Percentiles rank a stretch among this genome's conserved stretches.
These are phyloP conservation scores for Trypanosoma caninum DNA, from an alignment of 208 protist genomes.

Conservation along the genomic window DNA sequence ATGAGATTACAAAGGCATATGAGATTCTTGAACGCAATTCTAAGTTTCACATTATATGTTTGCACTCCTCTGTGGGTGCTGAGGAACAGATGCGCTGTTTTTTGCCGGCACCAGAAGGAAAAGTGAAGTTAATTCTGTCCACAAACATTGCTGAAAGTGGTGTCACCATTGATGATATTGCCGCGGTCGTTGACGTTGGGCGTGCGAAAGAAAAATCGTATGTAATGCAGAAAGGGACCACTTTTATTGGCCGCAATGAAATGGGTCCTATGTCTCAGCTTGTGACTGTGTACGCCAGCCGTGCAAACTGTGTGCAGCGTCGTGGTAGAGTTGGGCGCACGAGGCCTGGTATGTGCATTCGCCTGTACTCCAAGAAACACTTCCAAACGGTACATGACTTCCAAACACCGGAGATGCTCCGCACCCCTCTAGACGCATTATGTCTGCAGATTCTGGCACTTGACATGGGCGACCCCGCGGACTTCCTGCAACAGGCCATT, in stretches of 20 bases:
- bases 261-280: constrained; percentile 59
- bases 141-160: constrained; percentile 99
- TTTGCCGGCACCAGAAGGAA: constrained; percentile 86
- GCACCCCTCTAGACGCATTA: constrained; percentile 91
- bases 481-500: constrained; percentile 70
- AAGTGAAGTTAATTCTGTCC: constrained; percentile 96
- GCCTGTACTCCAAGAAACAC: constrained; percentile 87
- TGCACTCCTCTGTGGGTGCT: constrained; percentile 92
- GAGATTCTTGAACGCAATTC: constrained; percentile 72
- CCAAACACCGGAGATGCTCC: constrained; percentile 94
- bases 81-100: constrained; percentile 98
- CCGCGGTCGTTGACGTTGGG: constrained; percentile 96
- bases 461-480: constrained; percentile 53
- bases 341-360: constrained; percentile 91
- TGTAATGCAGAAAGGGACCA: constrained; percentile 47
- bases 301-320: constrained; percentile 92
- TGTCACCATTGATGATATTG: constrained; percentile 99
- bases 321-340: constrained; percentile 94
- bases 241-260: constrained; percentile 28
- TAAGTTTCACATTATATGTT: constrained; percentile 67
- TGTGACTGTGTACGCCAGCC: constrained; percentile 79
- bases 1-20: constrained; percentile 81
- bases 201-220: constrained; percentile 95
- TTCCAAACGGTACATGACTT: constrained; percentile 80
- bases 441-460: constrained; percentile 85